Base-by-base conservation (phyloP, 805 yeast species). In the Metschnikowia proteae region DNA sequence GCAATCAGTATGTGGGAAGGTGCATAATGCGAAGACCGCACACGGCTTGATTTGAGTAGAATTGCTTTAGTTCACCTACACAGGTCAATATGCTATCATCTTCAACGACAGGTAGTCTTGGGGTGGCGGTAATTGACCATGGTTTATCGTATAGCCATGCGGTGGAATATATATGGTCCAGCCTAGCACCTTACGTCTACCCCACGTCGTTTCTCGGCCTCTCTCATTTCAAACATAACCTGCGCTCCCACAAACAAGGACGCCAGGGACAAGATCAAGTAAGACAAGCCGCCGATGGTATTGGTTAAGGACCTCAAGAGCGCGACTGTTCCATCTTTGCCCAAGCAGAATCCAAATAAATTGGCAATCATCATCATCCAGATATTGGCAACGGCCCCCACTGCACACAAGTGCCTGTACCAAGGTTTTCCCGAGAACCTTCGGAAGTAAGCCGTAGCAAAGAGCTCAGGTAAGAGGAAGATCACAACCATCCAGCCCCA, bases 281-380 rank as follows among this genome's bases (percentile, higher is more conserved):
- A 86, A 23, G 69, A 67, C 35, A 86, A 62, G 0, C 98, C 98
- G 7, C 75, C 71, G 13, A 71, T 64, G 0, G 98, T 89, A 26
- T 79, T 73, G 58, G 90, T 80, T 80, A 92, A 83, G 46, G 84
- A 91, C 22, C 65, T 60, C 23, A 92, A 68, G 55, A 92, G 74
- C 37, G 76, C 71, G 27, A 75, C 56, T 27, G 91, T 82, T 1
- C 99, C 99, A 51, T 89, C 96, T 28, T 83, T 74, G 6, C 97
- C 98, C 31, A 94, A 75, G 59, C 97, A 94, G 66, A 94, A 94
- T 0, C 99, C 99, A 61, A 86, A 89, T 46, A 95, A 68, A 60
- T 94, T 94, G 11, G 98, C 98, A 55, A 90, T 78, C 90, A 94
- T 90, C 99, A 94, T 92, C 85, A 92, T 79, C 96, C 97, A 92